Percentiles rank a stretch among this genome's conserved stretches.
Conservation (phyloP, 495 filamentous ascomycete genomes). For the Aspergillus homomorphus region DNA sequence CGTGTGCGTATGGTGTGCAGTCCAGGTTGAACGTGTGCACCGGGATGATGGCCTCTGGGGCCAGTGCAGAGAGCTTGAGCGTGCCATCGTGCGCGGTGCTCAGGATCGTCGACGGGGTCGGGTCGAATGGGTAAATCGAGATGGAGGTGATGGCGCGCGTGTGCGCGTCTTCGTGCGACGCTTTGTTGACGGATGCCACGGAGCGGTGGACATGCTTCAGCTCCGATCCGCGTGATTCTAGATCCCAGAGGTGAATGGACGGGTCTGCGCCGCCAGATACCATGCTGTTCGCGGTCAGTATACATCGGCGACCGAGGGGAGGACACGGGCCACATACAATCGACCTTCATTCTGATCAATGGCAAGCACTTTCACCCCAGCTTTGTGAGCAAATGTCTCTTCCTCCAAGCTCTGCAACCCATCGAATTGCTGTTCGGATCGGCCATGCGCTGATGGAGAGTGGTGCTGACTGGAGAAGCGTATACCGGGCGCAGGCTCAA, state of each 20-base stretch:
- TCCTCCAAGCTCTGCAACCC: slow-evolving; percentile 22
- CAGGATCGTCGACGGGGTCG: slow-evolving; percentile 68
- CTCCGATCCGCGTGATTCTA: slow-evolving; percentile 52
- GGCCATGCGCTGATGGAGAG: not conserved
- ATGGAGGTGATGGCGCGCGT: slow-evolving; percentile 80
- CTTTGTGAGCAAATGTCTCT: slow-evolving; percentile 60
- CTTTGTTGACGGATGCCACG: slow-evolving; percentile 42
- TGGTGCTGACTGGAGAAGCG: slow-evolving; percentile 50
- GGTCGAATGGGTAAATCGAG: slow-evolving; percentile 82
- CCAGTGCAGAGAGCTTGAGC: slow-evolving; percentile 73
- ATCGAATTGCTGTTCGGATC: not conserved
- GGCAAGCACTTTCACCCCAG: slow-evolving; percentile 71
- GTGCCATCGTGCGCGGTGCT: slow-evolving; percentile 81
- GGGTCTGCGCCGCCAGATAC: slow-evolving; percentile 80
- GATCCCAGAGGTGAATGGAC: slow-evolving; percentile 78
- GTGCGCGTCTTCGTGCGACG: slow-evolving; percentile 51
- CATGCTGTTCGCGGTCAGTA: slow-evolving; percentile 48
- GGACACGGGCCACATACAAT: slow-evolving; percentile 53
- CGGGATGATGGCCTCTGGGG: slow-evolving; percentile 44
- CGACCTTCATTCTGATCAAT: slow-evolving; percentile 75
- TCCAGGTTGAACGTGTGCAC: slow-evolving; percentile 67
- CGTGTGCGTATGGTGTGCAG: slow-evolving; percentile 71
- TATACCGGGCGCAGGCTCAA: slow-evolving; percentile 61
- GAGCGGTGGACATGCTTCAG: slow-evolving; percentile 50
- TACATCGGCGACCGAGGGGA: not conserved